Percentiles rank a stretch among this genome's conserved stretches.
phyloP scores from a whole-genome alignment of 1,284 basidiomycete genomes.

The Cutaneotrichosporon sp. region DNA sequence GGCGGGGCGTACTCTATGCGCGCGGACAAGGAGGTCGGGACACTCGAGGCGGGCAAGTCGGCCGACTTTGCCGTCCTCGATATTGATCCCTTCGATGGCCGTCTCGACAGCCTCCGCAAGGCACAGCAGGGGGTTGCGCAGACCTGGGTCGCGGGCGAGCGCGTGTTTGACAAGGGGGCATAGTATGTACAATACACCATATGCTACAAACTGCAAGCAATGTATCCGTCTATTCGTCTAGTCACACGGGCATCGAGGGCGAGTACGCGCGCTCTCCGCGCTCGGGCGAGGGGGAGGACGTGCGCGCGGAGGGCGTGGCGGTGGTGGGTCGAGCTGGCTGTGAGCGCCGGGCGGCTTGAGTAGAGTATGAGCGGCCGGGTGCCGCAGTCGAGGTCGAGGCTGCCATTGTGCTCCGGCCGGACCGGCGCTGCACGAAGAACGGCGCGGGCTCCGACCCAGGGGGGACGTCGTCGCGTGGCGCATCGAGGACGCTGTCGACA shows the following conservation, averaged over 20 bases:
- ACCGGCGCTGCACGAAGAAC: neutral
- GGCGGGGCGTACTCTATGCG: conserved; percentile 32
- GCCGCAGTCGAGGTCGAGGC: too few relatives aligned
- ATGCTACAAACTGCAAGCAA: neutral
- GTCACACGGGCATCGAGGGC: neutral
- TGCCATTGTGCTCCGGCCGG: neutral
- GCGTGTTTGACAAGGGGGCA: conserved; percentile 15
- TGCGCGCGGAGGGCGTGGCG: too few relatives aligned
- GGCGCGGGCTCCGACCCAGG: neutral
- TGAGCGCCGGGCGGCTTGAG: too few relatives aligned
- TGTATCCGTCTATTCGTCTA: neutral
- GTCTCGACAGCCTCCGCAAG: conserved; percentile 29
- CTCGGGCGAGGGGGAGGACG: neutral
- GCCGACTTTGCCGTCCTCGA: conserved; percentile 38
- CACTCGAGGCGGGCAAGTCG: conserved; percentile 27
- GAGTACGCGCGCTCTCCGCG: neutral
- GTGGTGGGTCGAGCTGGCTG: too few relatives aligned
- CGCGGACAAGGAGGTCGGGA: conserved; percentile 25
- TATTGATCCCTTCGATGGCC: conserved; percentile 35
- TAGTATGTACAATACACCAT: conserved; percentile 1
- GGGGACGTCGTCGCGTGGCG: neutral
- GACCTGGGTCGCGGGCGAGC: conserved; percentile 34
- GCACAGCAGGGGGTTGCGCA: conserved; percentile 32
- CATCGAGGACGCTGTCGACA: neutral
- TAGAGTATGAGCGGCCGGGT: neutral